Conservation (phyloP, 148 eudicot genomes). For the Chenopodium album region DNA sequence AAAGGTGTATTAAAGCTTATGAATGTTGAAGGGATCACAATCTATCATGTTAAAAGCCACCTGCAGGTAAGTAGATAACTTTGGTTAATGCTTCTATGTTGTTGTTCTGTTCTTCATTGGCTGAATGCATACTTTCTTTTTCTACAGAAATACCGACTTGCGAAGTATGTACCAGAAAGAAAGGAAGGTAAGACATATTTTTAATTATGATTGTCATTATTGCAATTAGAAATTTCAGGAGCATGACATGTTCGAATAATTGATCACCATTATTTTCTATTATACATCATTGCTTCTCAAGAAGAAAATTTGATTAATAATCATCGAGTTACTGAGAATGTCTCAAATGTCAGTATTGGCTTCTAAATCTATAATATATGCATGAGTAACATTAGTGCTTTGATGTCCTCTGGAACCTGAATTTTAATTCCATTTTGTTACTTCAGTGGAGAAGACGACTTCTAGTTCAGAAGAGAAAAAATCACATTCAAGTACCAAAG, state of each 20-base stretch:
- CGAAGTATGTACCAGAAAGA: constrained; percentile 44
- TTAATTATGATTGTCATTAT: background rate
- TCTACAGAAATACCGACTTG: constrained; percentile 46
- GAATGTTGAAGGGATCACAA: constrained; percentile 53
- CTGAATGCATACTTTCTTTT: background rate
- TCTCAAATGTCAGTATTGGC: background rate
- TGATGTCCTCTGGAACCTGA: background rate
- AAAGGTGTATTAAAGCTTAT: constrained; percentile 51
- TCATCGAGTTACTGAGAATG: background rate
- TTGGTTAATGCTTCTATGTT: background rate
- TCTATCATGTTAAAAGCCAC: constrained; percentile 58
- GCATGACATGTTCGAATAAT: background rate
- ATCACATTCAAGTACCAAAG: constrained; percentile 23
- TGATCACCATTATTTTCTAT: background rate
- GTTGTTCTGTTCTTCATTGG: constrained; percentile 3
- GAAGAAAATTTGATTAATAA: background rate
- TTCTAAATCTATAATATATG: background rate
- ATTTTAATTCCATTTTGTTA: background rate
- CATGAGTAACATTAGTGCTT: background rate
- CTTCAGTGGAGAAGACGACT: constrained; percentile 27
- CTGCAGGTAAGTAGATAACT: constrained; percentile 35
- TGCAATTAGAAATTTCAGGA: background rate
- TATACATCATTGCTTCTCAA: background rate
- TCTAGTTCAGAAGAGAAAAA: constrained; percentile 33
- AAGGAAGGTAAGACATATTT: constrained; percentile 36